Base-by-base conservation (phyloP, 805 yeast genomes). In the Myxozyma kluyveri region DNA sequence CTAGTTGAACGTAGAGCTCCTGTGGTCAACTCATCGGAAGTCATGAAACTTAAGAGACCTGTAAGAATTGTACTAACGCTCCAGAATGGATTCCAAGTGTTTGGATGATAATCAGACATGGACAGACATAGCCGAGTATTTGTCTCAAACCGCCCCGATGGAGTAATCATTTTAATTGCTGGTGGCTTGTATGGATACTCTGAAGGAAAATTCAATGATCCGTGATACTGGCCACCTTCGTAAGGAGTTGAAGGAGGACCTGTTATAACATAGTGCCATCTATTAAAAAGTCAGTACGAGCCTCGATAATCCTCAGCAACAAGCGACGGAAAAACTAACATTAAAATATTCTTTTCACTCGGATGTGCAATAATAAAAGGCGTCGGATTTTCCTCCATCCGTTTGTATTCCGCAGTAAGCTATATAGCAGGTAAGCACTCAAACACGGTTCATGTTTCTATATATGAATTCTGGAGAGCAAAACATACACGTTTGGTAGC, bases 11-110 rank as follows among this genome's bases (percentile, higher is more conserved):
- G 72, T 10, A 89, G 80, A 6, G 91, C 82, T 0, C 97, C 97
- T 0, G 96, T 84, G 1, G 96, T 87, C 23, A 78, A 71, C 61
- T 90, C 97, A 53, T 80, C 79, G 7, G 93, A 84, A 0, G 95
- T 88, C 98, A 90, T 90, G 64, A 90, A 90, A 66, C 96, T 87
- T 59, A 90, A 72, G 33, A 90, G 72, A 0, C 97, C 98, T 9
- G 83, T 86, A 61, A 90, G 74, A 19, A 90, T 90, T 0, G 97
- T 89, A 31, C 88, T 75, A 23, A 90, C 96, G 41, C 89, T 82
- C 97, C 97, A 90, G 4, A 95, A 88, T 1, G 98, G 97, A 67
- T 90, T 89, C 98, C 98, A 90, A 1, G 85, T 73, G 67, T 89
- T 93, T 2, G 96, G 96, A 63, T 90, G 98, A 68, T 81, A 90